Percentiles rank a stretch among this genome's conserved stretches.
These are phyloP conservation scores for Salix koriyanagi DNA, from an alignment of 345 rosid species.

Conservation along the genomic window DNA sequence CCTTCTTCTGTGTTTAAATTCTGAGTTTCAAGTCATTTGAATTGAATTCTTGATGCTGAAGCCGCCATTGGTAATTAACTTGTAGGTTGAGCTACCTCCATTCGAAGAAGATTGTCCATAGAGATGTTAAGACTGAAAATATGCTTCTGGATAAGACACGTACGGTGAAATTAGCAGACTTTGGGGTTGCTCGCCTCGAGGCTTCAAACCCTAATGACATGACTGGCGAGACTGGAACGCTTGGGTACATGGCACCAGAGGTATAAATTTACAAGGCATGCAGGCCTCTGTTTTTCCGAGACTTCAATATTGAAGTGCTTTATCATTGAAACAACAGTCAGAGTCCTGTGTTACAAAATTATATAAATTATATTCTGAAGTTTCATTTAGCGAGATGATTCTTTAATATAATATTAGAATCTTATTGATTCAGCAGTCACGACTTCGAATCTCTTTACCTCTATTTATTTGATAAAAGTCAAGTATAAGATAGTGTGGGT, in stretches of 20 bases:
- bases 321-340: too few relatives aligned
- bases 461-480: too few relatives aligned
- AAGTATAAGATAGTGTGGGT: too few relatives aligned
- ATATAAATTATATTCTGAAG: too few relatives aligned
- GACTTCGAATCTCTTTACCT: fast-evolving
- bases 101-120: slow-evolving; percentile 35
- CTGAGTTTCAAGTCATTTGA: neutral
- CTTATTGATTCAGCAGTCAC: too few relatives aligned
- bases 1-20: slow-evolving; percentile 4
- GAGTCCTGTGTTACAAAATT: too few relatives aligned
- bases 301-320: too few relatives aligned
- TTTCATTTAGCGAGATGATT: too few relatives aligned
- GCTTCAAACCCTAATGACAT: slow-evolving; percentile 40
- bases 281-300: neutral
- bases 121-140: slow-evolving; percentile 41
- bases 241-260: slow-evolving; percentile 44
- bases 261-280: neutral
- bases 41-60: neutral
- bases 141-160: slow-evolving; percentile 41
- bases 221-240: slow-evolving; percentile 40
- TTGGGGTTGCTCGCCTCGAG: slow-evolving; percentile 40
- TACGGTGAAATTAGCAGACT: slow-evolving; percentile 33
- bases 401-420: too few relatives aligned
- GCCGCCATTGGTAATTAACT: slow-evolving; percentile 3
- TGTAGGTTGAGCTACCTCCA: slow-evolving; percentile 40